These are phyloP conservation scores for Monosporascus sp. DNA, from an alignment of 2,329 filamentous ascomycete genomes.

Conservation along the genomic window DNA sequence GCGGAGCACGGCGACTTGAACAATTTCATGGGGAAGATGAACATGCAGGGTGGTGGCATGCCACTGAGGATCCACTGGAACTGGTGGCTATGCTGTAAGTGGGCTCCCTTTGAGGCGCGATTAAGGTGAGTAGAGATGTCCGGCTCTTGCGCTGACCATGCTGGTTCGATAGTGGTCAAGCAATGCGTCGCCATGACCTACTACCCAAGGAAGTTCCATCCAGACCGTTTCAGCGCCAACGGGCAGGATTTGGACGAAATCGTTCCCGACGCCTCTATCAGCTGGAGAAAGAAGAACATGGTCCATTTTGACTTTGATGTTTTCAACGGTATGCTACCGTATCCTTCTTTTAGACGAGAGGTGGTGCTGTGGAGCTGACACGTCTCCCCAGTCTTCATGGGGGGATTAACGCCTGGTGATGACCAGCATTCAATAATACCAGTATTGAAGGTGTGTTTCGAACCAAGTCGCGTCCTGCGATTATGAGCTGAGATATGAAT, in stretches of 20 bases:
- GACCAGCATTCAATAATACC: neutral
- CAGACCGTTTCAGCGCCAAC: neutral
- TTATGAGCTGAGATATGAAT: neutral
- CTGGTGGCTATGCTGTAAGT: neutral
- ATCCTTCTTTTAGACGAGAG: neutral
- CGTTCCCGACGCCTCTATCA: neutral
- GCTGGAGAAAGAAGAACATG: neutral
- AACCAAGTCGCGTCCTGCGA: neutral
- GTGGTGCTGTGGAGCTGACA: neutral
- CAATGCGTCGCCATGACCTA: neutral
- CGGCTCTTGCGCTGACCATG: neutral
- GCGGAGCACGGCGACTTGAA: neutral
- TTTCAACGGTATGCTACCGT: neutral
- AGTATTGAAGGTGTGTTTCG: neutral
- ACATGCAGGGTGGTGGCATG: neutral
- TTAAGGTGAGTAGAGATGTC: neutral
- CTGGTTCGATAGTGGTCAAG: neutral
- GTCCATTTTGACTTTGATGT: neutral
- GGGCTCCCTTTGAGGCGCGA: neutral
- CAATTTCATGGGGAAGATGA: neutral
- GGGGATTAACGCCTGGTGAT: neutral
- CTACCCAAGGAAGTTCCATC: neutral
- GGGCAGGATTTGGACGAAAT: neutral
- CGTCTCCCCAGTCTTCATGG: neutral
- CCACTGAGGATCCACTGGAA: neutral